Percentiles rank a stretch among this genome's conserved stretches.
These are phyloP conservation scores for Prunus campanulata DNA, from an alignment of 306 rosid genomes.

Conservation along the genomic window DNA sequence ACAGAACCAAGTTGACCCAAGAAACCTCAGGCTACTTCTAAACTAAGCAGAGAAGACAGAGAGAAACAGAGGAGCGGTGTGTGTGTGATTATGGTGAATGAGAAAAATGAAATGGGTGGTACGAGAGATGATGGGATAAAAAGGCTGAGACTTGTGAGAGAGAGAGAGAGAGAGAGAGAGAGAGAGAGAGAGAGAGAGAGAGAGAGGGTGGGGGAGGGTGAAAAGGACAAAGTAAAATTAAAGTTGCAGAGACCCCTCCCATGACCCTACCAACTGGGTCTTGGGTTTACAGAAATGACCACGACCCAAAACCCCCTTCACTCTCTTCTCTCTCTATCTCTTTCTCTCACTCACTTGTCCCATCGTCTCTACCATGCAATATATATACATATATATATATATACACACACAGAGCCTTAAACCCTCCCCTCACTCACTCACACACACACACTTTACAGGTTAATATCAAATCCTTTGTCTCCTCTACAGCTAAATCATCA, in stretches of 20 bases:
- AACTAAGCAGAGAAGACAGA: background rate
- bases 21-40: background rate
- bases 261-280: conserved; percentile 38
- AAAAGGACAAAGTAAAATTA: conserved; percentile 37
- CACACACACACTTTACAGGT: conserved; percentile 10
- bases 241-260: conserved; percentile 20
- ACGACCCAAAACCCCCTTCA: conserved; percentile 18
- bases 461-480: conserved; percentile 9
- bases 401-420: background rate
- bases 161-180: background rate
- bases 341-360: conserved; percentile 9
- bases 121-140: conserved; percentile 33
- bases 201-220: background rate
- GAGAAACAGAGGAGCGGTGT: background rate
- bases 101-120: conserved; percentile 21
- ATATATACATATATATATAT: background rate
- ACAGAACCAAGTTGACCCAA: background rate
- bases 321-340: background rate
- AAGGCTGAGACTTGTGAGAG: conserved; percentile 12
- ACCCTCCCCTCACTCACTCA: conserved; percentile 2
- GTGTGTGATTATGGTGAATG: conserved; percentile 13
- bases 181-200: too few species aligned
- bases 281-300: conserved; percentile 39
- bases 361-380: conserved; percentile 33
- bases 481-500: conserved; percentile 23